phyloP scores from a whole-genome alignment of 352 stramenopile species.

The Pythium sp. region DNA sequence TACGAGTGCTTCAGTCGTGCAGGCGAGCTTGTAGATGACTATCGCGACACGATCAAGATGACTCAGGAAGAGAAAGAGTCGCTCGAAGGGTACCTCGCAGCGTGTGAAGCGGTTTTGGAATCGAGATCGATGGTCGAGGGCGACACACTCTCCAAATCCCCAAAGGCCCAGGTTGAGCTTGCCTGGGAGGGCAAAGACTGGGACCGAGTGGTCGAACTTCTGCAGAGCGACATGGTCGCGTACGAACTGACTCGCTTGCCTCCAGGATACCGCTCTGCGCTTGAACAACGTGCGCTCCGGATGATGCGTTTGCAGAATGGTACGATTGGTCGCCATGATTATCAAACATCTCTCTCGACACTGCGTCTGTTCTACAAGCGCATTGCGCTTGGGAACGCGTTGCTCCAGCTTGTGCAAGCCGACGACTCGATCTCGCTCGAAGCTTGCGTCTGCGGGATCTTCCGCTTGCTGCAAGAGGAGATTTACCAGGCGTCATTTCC shows the following conservation, averaged over 20 bases:
- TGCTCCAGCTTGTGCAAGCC: constrained; percentile 27
- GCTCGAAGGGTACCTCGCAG: constrained; percentile 70
- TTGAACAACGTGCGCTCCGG: constrained; percentile 53
- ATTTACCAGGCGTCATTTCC: constrained; percentile 30
- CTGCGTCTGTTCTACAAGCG: constrained; percentile 53
- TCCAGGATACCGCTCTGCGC: constrained; percentile 29
- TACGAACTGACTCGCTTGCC: constrained; percentile 33
- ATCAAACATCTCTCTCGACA: constrained; percentile 15
- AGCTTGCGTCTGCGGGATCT: constrained; percentile 33
- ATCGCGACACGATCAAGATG: constrained; percentile 20
- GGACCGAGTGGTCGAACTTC: constrained; percentile 42
- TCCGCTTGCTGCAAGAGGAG: constrained; percentile 51
- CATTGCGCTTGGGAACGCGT: constrained; percentile 44
- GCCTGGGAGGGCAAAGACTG: constrained; percentile 49
- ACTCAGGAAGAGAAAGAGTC: constrained; percentile 29
- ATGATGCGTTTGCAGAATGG: constrained; percentile 35
- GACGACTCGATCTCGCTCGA: constrained; percentile 26
- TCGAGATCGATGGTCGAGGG: constrained; percentile 35
- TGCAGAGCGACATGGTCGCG: constrained; percentile 43
- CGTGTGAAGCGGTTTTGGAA: constrained; percentile 65
- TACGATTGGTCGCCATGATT: constrained; percentile 19
- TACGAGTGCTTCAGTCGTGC: constrained; percentile 74
- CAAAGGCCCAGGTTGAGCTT: constrained; percentile 39
- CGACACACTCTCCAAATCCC: constrained; percentile 28
- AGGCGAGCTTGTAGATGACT: constrained; percentile 48